Evolutionary conservation across 164 flowering plant species (phyloP), one percentile per base, ranked within the genome.

Genomic region (Sextonia rubra): DNA sequence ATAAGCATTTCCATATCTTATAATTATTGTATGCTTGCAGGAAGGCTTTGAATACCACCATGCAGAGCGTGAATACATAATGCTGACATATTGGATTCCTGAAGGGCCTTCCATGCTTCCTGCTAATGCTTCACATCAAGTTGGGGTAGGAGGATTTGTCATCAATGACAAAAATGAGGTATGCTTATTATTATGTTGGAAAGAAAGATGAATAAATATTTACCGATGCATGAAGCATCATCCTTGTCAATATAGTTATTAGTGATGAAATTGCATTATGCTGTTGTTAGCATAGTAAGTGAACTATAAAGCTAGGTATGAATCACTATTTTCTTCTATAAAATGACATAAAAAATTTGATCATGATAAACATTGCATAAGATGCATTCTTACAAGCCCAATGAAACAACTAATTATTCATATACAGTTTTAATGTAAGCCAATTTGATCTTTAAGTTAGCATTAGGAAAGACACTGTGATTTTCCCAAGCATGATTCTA

Each of bases 51-150:
- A 81, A 32, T 94, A 91, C 74, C 99, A 94, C 74, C 99, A 92
- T 71, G 99, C 99, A 0, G 99, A 92, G 79, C 80, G 29, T 70
- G 87, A 81, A 27, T 94, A 88, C 75, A 77, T 92, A 20, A 94
- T 94, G 99, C 71, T 94, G 73, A 91, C 97, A 20, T 89, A 89
- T 77, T 94, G 99, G 98, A 83, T 94, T 75, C 95, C 98, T 26
- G 86, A 85, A 66, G 94, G 85, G 62, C 92, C 95, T 60, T 85
- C 82, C 76, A 71, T 91, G 89, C 95, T 94, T 80, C 99, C 99
- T 74, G 82, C 82, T 63, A 91, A 91, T 81, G 95, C 99, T 64
- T 83, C 97, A 17, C 97, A 94, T 77, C 93, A 86, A 71, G 94
- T 94, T 8, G 97, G 97, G 25, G 87, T 94, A 48, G 99, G 96